Evolutionary conservation across 2,329 filamentous ascomycete species (phyloP).

Genomic region (Chaetomium strumarium): DNA sequence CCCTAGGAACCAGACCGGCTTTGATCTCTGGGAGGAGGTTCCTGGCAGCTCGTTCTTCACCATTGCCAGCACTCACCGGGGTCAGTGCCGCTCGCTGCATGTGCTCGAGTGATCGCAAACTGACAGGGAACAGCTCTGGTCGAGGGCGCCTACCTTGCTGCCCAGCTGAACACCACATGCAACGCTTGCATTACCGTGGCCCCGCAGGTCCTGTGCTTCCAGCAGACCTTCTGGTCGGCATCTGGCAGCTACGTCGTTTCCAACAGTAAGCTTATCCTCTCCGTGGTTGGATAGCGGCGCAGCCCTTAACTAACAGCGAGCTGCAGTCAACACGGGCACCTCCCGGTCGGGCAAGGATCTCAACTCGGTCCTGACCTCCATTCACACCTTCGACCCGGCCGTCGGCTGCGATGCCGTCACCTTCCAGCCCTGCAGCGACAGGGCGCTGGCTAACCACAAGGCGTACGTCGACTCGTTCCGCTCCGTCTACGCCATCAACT

Average conservation of each 20-base stretch:
- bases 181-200: constrained; percentile 57
- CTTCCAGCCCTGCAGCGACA: constrained; percentile 71
- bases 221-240: constrained; percentile 66
- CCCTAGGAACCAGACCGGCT: constrained; percentile 51
- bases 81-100: constrained; percentile 30
- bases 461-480: constrained; percentile 70
- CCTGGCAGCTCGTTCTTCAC: constrained; percentile 76
- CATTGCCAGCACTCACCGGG: constrained; percentile 60
- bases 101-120: background rate
- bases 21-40: constrained; percentile 82
- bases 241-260: constrained; percentile 57
- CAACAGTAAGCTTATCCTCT: too few species aligned
- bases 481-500: constrained; percentile 62
- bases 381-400: constrained; percentile 63
- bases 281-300: too few species aligned
- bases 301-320: background rate
- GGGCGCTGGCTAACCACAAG: constrained; percentile 70
- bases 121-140: constrained; percentile 41
- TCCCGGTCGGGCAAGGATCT: constrained; percentile 64
- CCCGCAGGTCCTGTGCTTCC: constrained; percentile 65
- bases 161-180: constrained; percentile 55
- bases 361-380: constrained; percentile 62
- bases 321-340: constrained; percentile 49
- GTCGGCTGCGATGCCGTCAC: constrained; percentile 62
- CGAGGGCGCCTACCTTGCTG: constrained; percentile 62